These are phyloP conservation scores for Microthlaspi erraticum DNA, from an alignment of 345 rosid species.

Conservation along the genomic window DNA sequence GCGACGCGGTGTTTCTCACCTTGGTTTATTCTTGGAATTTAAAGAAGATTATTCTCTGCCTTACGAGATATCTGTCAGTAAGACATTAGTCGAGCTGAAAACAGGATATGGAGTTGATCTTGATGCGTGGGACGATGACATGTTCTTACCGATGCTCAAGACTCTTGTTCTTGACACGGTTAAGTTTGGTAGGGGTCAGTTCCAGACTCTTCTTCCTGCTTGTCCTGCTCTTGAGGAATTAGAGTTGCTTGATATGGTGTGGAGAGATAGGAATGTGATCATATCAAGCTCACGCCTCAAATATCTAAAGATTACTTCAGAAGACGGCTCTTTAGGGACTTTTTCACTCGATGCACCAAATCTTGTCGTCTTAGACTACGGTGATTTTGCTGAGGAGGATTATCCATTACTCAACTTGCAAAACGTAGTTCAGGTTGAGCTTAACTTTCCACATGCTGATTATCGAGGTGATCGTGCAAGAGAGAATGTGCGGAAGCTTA, in stretches of 20 bases:
- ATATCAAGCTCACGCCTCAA: slow-evolving; percentile 34
- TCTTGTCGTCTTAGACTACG: slow-evolving; percentile 27
- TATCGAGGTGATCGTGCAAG: neutral
- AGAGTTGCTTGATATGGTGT: slow-evolving; percentile 24
- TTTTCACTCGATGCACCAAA: slow-evolving; percentile 34
- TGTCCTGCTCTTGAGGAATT: slow-evolving; percentile 36
- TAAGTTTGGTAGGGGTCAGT: slow-evolving; percentile 36
- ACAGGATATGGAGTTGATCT: slow-evolving; percentile 23
- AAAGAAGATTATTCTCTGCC: slow-evolving; percentile 17
- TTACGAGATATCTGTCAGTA: slow-evolving; percentile 23
- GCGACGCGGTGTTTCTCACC: slow-evolving; percentile 35
- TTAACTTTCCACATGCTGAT: neutral
- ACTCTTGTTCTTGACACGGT: slow-evolving; percentile 21
- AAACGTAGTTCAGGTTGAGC: slow-evolving; percentile 17
- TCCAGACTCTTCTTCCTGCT: slow-evolving; percentile 36
- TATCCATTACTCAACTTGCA: slow-evolving; percentile 27
- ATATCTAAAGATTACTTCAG: slow-evolving; percentile 8
- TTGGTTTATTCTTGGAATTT: slow-evolving; percentile 7
- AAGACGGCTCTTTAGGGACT: slow-evolving; percentile 18
- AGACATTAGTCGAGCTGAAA: slow-evolving; percentile 28
- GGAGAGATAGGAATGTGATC: slow-evolving; percentile 36
- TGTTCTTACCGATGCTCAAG: slow-evolving; percentile 32
- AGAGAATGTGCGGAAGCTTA: slow-evolving; percentile 18
- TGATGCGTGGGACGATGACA: slow-evolving; percentile 23
- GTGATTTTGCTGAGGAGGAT: slow-evolving; percentile 22